phyloP scores from a whole-genome alignment of 495 filamentous ascomycete species.

The Lepraria neglecta region DNA sequence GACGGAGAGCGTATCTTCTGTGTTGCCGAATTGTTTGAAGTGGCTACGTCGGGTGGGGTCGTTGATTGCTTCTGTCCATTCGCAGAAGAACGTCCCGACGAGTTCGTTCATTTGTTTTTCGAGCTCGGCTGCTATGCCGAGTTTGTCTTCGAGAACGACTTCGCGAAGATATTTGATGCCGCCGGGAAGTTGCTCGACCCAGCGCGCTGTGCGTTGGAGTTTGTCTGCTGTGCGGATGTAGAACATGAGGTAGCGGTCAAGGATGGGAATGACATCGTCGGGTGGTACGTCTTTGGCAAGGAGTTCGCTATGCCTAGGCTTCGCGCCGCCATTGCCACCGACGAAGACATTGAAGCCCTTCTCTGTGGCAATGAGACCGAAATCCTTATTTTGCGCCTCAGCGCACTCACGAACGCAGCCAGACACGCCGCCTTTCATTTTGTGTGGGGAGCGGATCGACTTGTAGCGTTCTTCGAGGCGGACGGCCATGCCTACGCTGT shows the following conservation, averaged over 20 bases:
- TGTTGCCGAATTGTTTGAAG: slow-evolving; percentile 90
- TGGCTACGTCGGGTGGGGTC: slow-evolving; percentile 59
- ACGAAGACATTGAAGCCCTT: slow-evolving; percentile 96
- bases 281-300: slow-evolving; percentile 85
- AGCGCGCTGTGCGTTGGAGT: slow-evolving; percentile 86
- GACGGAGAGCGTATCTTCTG: slow-evolving; percentile 58
- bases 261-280: slow-evolving; percentile 75
- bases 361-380: slow-evolving; percentile 89
- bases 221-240: slow-evolving; percentile 96
- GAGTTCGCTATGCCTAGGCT: slow-evolving; percentile 78
- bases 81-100: slow-evolving; percentile 86
- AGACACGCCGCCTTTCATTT: slow-evolving; percentile 88
- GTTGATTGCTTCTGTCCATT: slow-evolving; percentile 84
- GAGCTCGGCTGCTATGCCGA: slow-evolving; percentile 80
- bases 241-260: slow-evolving; percentile 92
- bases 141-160: slow-evolving; percentile 81
- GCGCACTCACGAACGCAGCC: slow-evolving; percentile 93
- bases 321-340: slow-evolving; percentile 86
- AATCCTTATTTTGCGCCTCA: slow-evolving; percentile 94
- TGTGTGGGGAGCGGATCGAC: slow-evolving; percentile 82
- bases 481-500: slow-evolving; percentile 96
- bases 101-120: slow-evolving; percentile 87
- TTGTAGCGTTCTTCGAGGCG: slow-evolving; percentile 92
- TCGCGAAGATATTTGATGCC: slow-evolving; percentile 79
- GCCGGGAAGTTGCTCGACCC: slow-evolving; percentile 82